A percentile compares a stretch with the other conserved stretches of the same genome.
These are phyloP conservation scores for Leishmania aethiopica DNA, from an alignment of 208 protist species.

Conservation along the genomic window DNA sequence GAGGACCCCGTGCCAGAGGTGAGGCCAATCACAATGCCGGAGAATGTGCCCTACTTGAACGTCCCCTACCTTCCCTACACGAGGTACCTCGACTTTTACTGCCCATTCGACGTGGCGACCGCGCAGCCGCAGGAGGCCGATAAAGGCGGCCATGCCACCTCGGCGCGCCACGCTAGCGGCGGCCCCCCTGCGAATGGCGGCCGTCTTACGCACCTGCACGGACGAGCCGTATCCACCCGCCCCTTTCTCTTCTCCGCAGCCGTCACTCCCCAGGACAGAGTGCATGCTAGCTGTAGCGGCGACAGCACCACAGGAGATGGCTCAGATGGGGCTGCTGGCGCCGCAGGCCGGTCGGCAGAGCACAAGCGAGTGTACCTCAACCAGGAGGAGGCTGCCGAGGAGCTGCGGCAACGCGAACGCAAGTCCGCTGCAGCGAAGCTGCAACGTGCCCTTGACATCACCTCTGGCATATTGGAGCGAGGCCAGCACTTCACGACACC, in stretches of 20 bases:
- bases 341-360: background rate
- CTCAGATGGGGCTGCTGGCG: background rate
- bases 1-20: slow-evolving; percentile 59
- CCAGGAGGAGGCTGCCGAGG: slow-evolving; percentile 14
- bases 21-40: slow-evolving; percentile 43
- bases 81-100: slow-evolving; percentile 33
- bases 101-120: slow-evolving; percentile 13
- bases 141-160: background rate
- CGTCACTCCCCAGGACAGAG: background rate
- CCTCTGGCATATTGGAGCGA: slow-evolving; percentile 10
- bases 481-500: slow-evolving; percentile 24
- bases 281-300: too few relatives aligned
- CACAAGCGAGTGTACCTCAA: slow-evolving; percentile 29
- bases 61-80: slow-evolving; percentile 26
- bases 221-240: slow-evolving; percentile 19
- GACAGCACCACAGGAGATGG: background rate
- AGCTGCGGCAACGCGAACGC: slow-evolving; percentile 15
- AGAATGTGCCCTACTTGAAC: slow-evolving; percentile 34
- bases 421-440: slow-evolving; percentile 26
- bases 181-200: background rate
- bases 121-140: background rate
- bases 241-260: slow-evolving; percentile 18
- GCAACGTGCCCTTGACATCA: slow-evolving; percentile 16
- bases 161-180: background rate
- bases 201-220: slow-evolving; percentile 16